Evolutionary conservation across 345 rosid genomes (phyloP).

Genomic region (Eucalyptus dawsonii): DNA sequence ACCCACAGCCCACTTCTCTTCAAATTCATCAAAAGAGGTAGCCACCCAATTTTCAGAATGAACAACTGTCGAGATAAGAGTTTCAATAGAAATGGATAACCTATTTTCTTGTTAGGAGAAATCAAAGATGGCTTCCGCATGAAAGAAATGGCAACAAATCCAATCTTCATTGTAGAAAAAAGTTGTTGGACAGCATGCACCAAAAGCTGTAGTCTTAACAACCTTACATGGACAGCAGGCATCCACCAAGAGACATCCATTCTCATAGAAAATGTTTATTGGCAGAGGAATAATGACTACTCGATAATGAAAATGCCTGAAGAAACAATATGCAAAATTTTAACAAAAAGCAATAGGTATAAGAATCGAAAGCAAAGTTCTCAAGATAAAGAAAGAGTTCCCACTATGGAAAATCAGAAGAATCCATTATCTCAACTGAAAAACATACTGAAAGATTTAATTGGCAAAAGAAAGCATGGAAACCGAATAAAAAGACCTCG

Average conservation of each 20-base stretch:
- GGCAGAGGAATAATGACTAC: neutral
- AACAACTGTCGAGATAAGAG: neutral
- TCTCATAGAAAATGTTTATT: neutral
- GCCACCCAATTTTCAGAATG: neutral
- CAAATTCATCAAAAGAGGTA: neutral
- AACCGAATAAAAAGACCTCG: neutral
- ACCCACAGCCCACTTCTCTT: neutral
- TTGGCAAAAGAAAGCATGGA: neutral
- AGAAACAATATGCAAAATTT: neutral
- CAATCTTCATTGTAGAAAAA: neutral
- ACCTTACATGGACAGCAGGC: neutral
- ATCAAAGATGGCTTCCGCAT: neutral
- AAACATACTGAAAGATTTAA: neutral
- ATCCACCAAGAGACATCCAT: neutral
- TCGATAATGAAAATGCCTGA: neutral
- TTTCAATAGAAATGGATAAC: neutral
- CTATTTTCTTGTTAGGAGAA: neutral
- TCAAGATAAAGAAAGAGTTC: neutral
- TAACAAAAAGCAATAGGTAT: neutral
- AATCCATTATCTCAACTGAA: neutral
- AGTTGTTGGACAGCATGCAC: neutral
- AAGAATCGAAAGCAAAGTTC: neutral
- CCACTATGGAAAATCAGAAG: neutral
- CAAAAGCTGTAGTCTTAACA: neutral
- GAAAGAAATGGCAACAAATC: neutral